These are phyloP conservation scores for Lepiota brunneoincarnata DNA, from an alignment of 768 basidiomycete genomes.

Conservation along the genomic window DNA sequence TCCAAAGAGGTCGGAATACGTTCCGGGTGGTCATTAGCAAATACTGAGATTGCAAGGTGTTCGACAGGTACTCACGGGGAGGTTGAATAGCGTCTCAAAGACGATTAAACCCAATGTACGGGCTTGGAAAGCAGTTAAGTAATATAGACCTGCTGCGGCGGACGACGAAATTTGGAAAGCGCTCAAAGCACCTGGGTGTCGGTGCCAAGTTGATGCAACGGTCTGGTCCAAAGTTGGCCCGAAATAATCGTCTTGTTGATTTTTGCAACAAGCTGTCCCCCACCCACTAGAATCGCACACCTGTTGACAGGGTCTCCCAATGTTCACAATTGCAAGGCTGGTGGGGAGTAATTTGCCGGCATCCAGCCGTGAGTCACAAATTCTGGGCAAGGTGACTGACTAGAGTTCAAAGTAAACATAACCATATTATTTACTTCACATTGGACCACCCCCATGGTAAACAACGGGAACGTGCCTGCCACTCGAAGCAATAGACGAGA, in stretches of 20 bases:
- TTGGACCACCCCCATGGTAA: slow-evolving; percentile 5
- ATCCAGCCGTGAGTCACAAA: slow-evolving; percentile 9
- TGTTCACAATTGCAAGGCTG: neutral
- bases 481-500: no score
- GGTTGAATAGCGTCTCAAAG: neutral
- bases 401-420: slow-evolving; percentile 10
- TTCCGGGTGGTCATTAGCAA: neutral
- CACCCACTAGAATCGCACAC: neutral
- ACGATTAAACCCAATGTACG: neutral
- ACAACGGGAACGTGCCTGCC: slow-evolving; percentile 11
- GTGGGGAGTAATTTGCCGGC: slow-evolving; percentile 1
- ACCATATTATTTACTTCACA: slow-evolving; percentile 10
- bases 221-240: slow-evolving; percentile 10
- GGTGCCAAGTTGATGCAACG: slow-evolving; percentile 6
- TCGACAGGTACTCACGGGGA: neutral
- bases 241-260: neutral
- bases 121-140: neutral
- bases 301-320: neutral
- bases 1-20: neutral
- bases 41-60: neutral
- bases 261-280: neutral
- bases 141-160: neutral
- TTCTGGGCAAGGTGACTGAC: neutral
- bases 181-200: slow-evolving; percentile 5
- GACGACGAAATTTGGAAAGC: neutral